These are phyloP conservation scores for Pholiota molesta DNA, from an alignment of 768 basidiomycete genomes.

Conservation along the genomic window DNA sequence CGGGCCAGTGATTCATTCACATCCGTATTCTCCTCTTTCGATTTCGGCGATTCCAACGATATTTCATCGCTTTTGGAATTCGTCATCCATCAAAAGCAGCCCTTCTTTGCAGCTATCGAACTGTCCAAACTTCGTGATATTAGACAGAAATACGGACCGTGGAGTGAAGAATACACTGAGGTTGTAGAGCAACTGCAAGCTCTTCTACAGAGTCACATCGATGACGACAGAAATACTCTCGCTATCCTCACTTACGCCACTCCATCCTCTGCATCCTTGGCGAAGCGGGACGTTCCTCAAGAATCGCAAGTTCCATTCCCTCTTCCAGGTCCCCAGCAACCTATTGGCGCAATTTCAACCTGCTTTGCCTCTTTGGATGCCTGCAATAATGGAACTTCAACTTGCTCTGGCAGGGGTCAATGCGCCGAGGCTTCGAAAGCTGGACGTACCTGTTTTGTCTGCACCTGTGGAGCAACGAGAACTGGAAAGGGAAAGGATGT, in stretches of 20 bases:
- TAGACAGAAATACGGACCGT: conserved; percentile 45
- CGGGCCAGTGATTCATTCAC: conserved; percentile 62
- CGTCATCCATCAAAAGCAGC: conserved; percentile 51
- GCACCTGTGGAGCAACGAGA: conserved; percentile 49
- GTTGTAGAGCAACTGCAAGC: conserved; percentile 50
- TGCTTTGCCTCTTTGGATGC: conserved; percentile 59
- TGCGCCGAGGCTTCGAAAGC: conserved; percentile 65
- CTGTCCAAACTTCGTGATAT: conserved; percentile 54
- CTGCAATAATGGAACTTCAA: conserved; percentile 64
- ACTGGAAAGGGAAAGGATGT: conserved; percentile 55
- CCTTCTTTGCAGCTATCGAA: conserved; percentile 66
- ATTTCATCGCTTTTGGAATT: conserved; percentile 48
- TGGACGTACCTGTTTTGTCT: conserved; percentile 59
- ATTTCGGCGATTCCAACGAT: conserved; percentile 31
- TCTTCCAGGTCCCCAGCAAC: conserved; percentile 47
- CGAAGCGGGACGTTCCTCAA: conserved; percentile 43
- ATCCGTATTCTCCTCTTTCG: conserved; percentile 47
- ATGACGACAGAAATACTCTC: conserved; percentile 41
- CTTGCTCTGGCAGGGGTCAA: conserved; percentile 72
- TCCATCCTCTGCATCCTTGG: conserved; percentile 23
- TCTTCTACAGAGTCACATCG: conserved; percentile 47
- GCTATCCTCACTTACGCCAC: conserved; percentile 56
- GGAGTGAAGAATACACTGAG: conserved; percentile 56
- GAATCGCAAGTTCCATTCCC: conserved; percentile 53
- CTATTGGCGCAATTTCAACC: conserved; percentile 60